Base-by-base conservation (phyloP, 176 grass and related monocot genomes). In the Echinochloa phyllopogon region DNA sequence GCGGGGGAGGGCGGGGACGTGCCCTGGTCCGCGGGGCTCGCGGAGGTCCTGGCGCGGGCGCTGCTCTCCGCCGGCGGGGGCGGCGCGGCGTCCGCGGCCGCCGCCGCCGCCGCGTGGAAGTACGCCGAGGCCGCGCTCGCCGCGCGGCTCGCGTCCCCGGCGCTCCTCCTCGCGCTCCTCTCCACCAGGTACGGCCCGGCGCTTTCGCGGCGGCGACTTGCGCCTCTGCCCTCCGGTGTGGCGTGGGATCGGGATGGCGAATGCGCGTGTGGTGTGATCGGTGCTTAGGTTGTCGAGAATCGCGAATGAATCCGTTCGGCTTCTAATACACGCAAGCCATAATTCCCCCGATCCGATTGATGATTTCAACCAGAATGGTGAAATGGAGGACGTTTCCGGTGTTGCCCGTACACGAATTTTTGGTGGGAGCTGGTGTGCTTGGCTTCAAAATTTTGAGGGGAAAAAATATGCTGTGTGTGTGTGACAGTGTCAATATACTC, bases 111-210 rank as follows among this genome's bases (percentile, higher is more conserved):
- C 55, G 87, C 80, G 3, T 98, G 95, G 95, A 98, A 98, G 85
- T 98, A 95, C 86, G 89, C 93, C 67, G 95, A 98, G 87, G 90
- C 89, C 42, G 93, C 93, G 33, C 87, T 95, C 21, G 85, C 83
- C 11, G 85, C 80, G 60, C 82, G 88, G 76, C 83, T 95, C 51
- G 95, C 95, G 66, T 90, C 93, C 1, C 89, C 95, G 52, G 85
- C 89, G 79, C 87, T 93, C 55, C 85, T 98, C 89, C 84, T 98
- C 69, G 85, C 91, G 21, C 83, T 98, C 42, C 91, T 98, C 79
- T 98, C 95, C 59, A 65, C 79, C 36, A 92, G 95, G 93, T 98
- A 48, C 20, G 15, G 14, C 9, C 12, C 52, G 40, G 66, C 4
- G 0, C 6, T 3, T 53, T 47, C 39, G 24, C 5, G 24, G 17